A percentile compares a stretch with the other conserved stretches of the same genome.
These are phyloP conservation scores for Boletellus emodensis DNA, from an alignment of 768 basidiomycete species.

Conservation along the genomic window DNA sequence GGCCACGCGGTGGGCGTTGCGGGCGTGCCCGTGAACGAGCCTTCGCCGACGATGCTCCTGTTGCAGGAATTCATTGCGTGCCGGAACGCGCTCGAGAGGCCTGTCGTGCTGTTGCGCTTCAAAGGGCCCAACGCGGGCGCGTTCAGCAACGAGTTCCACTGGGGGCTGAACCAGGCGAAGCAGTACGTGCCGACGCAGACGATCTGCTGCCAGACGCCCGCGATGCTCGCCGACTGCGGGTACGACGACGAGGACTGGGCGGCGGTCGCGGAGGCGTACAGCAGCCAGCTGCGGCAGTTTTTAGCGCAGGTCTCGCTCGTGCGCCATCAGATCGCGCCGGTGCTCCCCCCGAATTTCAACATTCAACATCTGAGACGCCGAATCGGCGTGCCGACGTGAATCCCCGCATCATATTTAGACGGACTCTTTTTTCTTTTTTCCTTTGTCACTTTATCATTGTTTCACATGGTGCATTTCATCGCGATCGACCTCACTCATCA, in stretches of 20 bases:
- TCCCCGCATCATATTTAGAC: not conserved
- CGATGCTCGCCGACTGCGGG: slow-evolving; percentile 26
- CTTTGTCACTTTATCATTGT: not conserved
- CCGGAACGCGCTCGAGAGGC: slow-evolving; percentile 18
- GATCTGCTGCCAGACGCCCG: slow-evolving; percentile 18
- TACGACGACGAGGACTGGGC: slow-evolving; percentile 27
- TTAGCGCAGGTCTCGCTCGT: slow-evolving; percentile 29
- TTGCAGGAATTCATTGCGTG: slow-evolving; percentile 25
- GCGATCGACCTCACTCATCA: no score
- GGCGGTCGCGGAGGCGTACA: slow-evolving; percentile 27
- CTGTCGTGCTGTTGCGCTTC: slow-evolving; percentile 23
- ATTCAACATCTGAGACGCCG: slow-evolving; percentile 30
- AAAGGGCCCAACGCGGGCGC: slow-evolving; percentile 29
- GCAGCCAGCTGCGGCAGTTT: slow-evolving; percentile 29
- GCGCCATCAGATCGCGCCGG: slow-evolving; percentile 29
- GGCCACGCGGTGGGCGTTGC: slow-evolving; percentile 13
- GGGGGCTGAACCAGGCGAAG: slow-evolving; percentile 26
- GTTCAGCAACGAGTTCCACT: slow-evolving; percentile 28
- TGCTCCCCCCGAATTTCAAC: slow-evolving; percentile 32
- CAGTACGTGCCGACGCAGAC: slow-evolving; percentile 24
- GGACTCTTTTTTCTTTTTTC: no score
- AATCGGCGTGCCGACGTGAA: slow-evolving; percentile 22
- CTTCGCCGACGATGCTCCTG: slow-evolving; percentile 28
- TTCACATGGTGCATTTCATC: no score
- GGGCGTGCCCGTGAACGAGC: slow-evolving; percentile 27